Evolutionary conservation across 1,139 yeast species (phyloP), one percentile per base, ranked within the genome.

Genomic region (Kurtzmaniella quercitrusa): DNA sequence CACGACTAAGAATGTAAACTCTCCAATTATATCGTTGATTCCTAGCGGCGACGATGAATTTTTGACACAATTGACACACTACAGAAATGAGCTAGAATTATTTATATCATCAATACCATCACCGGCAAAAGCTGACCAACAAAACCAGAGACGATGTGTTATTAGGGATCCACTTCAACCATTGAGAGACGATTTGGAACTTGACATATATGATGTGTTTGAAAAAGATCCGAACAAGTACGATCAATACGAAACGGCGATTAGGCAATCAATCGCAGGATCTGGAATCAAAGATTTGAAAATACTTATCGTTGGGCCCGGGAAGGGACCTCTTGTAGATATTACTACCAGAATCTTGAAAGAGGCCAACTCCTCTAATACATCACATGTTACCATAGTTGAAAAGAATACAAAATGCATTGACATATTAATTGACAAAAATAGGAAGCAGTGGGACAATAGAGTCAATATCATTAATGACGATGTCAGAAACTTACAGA

Each of bases 241-340:
- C 56, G 68, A 72, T 6, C 74, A 73, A 48, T 90, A 90, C 57
- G 82, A 75, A 41, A 59, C 67, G 34, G 96, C 97, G 1, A 78
- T 88, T 2, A 66, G 64, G 29, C 61, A 70, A 43, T 93, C 95
- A 0, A 50, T 86, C 9, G 47, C 48, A 1, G 71, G 66, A 43
- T 14, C 14, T 4, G 6, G 6, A 16, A 15, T 3, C 6, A 14
- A 31, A 9, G 10, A 31, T 31, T 4, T 31, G 3, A 21, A 27
- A 1, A 63, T 88, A 3, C 72, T 88, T 7, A 74, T 90, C 1
- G 82, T 85, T 3, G 97, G 97, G 0, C 95, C 96, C 0, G 97
- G 97, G 0, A 65, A 88, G 43, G 97, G 97, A 0, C 90, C 93
- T 1, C 62, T 89, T 34, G 81, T 88, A 1, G 82, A 82, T 41